Evolutionary conservation across 768 basidiomycete species (phyloP).

Genomic region (Hydnomerulius pinastri): DNA sequence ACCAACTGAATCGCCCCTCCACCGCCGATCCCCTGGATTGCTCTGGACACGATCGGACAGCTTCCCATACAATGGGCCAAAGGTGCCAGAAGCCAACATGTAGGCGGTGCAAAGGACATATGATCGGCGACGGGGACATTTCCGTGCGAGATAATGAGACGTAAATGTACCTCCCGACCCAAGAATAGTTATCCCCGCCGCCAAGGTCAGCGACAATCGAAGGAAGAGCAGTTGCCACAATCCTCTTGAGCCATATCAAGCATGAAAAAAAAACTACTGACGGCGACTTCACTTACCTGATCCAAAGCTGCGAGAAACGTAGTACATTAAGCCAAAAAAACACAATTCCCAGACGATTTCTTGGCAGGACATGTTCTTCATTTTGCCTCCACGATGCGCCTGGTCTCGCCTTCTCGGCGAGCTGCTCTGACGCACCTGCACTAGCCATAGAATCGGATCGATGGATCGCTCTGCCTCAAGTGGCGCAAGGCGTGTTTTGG

Average conservation of each 20-base stretch:
- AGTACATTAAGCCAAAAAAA: conserved; percentile 26
- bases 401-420: too few relatives aligned
- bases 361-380: conserved; percentile 54
- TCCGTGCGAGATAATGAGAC: conserved; percentile 1
- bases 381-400: conserved; percentile 52
- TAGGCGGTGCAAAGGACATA: conserved; percentile 51
- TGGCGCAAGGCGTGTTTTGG: too few relatives aligned
- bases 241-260: conserved; percentile 41
- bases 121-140: conserved; percentile 11
- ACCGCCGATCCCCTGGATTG: conserved; percentile 82
- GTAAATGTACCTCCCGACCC: conserved; percentile 61
- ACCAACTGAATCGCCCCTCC: conserved; percentile 77
- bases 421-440: too few relatives aligned
- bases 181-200: conserved; percentile 65
- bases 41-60: conserved; percentile 69
- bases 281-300: conserved; percentile 42
- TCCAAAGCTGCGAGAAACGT: conserved; percentile 51
- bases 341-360: conserved; percentile 21
- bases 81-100: conserved; percentile 61
- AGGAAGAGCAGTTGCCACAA: conserved; percentile 69
- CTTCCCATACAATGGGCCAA: conserved; percentile 73
- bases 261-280: neutral
- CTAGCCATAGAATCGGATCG: too few relatives aligned
- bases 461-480: too few relatives aligned
- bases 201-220: conserved; percentile 65